These are phyloP conservation scores for Neofusicoccum cordaticola DNA, from an alignment of 2,329 filamentous ascomycete species.

Conservation along the genomic window DNA sequence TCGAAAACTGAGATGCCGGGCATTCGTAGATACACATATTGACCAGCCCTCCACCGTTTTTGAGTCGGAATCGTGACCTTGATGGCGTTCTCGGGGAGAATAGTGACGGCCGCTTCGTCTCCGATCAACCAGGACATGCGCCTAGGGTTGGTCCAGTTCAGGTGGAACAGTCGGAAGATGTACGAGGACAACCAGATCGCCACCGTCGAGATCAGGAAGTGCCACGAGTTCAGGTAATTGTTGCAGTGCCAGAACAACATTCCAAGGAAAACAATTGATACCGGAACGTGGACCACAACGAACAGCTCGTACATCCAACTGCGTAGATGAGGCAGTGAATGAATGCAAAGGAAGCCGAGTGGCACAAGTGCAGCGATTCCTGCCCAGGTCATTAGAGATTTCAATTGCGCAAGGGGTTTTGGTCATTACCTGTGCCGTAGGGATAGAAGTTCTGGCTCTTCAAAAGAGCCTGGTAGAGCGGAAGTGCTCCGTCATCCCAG, in stretches of 20 bases:
- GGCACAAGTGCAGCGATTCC: conserved; percentile 72
- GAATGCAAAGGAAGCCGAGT: conserved; percentile 76
- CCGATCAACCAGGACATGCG: conserved; percentile 79
- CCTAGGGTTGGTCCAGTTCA: conserved; percentile 86
- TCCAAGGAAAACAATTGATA: conserved; percentile 74
- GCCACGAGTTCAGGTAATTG: conserved; percentile 87
- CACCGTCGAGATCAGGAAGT: conserved; percentile 78
- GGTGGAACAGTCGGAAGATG: conserved; percentile 70
- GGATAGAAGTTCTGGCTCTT: conserved; percentile 65
- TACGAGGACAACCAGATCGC: conserved; percentile 78
- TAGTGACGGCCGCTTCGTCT: conserved; percentile 83
- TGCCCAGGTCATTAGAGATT: conserved; percentile 23
- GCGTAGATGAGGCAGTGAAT: conserved; percentile 76
- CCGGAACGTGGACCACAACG: conserved; percentile 75
- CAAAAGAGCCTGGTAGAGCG: conserved; percentile 69
- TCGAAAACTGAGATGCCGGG: conserved; percentile 86
- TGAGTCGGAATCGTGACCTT: conserved; percentile 93
- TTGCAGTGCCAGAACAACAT: conserved; percentile 95
- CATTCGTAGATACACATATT: conserved; percentile 94
- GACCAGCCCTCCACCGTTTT: conserved; percentile 87
- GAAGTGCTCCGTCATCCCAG: conserved; percentile 73
- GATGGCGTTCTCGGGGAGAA: conserved; percentile 90
- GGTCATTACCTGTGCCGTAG: conserved; percentile 71
- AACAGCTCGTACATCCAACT: conserved; percentile 82
- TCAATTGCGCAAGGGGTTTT: conserved; percentile 34